Percentiles rank a stretch among this genome's conserved stretches.
These are phyloP conservation scores for Termitomyces eurrhizus DNA, from an alignment of 768 basidiomycete genomes.

Conservation along the genomic window DNA sequence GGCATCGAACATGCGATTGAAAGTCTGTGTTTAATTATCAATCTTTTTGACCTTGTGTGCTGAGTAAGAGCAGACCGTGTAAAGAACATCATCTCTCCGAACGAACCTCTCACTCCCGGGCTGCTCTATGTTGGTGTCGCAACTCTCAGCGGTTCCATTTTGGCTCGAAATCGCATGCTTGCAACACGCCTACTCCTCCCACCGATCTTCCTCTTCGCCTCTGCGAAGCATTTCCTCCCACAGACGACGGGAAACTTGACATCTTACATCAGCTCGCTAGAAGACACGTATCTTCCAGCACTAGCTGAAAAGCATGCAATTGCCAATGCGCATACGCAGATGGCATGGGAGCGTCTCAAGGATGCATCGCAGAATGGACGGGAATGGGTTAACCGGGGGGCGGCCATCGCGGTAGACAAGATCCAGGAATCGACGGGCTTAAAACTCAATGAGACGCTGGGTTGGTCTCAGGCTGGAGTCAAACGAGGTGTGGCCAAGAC, in stretches of 20 bases:
- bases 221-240: conserved; percentile 84
- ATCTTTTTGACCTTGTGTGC: not conserved
- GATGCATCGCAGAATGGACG: conserved; percentile 47
- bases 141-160: conserved; percentile 82
- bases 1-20: conserved; percentile 82
- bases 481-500: conserved; percentile 19
- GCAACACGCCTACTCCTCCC: conserved; percentile 72
- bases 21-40: conserved; percentile 47
- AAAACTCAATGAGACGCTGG: conserved; percentile 60
- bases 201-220: conserved; percentile 63
- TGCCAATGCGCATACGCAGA: conserved; percentile 54
- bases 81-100: conserved; percentile 73
- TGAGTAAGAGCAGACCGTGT: conserved; percentile 55
- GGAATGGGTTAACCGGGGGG: conserved; percentile 39
- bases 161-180: conserved; percentile 74
- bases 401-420: conserved; percentile 43
- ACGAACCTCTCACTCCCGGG: conserved; percentile 87
- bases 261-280: conserved; percentile 61
- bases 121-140: conserved; percentile 87
- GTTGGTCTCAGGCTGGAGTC: conserved; percentile 28
- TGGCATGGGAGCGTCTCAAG: conserved; percentile 55
- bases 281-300: conserved; percentile 65
- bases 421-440: conserved; percentile 72
- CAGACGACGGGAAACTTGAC: conserved; percentile 70
- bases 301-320: conserved; percentile 66